These are phyloP conservation scores for Saccharata proteae DNA, from an alignment of 2,329 filamentous ascomycete genomes.

Conservation along the genomic window DNA sequence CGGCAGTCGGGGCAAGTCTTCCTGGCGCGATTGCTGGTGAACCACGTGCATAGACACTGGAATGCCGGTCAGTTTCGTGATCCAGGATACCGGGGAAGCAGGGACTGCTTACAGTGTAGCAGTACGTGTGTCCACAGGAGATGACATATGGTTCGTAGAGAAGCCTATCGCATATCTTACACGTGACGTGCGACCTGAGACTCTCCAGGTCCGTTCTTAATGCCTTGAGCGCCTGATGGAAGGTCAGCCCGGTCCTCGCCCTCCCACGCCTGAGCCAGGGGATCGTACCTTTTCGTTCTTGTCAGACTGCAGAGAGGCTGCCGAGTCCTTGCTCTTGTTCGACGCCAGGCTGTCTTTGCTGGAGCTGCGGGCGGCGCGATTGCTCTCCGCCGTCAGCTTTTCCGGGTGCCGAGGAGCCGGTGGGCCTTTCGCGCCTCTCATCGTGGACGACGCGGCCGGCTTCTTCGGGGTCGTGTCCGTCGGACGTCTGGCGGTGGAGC, in stretches of 20 bases:
- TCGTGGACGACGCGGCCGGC: constrained; percentile 2
- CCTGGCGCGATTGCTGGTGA: constrained; percentile 39
- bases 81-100: constrained; percentile 19
- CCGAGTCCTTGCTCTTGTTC: constrained; percentile 22
- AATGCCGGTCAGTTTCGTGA: constrained; percentile 18
- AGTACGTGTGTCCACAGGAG: constrained; percentile 59
- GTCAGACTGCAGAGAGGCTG: constrained; percentile 20
- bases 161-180: constrained; percentile 56
- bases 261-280: background rate
- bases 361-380: constrained; percentile 19
- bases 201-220: constrained; percentile 43
- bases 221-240: constrained; percentile 25
- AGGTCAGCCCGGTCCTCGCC: constrained; percentile 13
- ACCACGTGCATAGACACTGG: constrained; percentile 47
- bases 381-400: constrained; percentile 18
- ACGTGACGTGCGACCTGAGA: constrained; percentile 49
- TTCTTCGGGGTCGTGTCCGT: constrained; percentile 7
- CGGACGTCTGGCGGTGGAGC: constrained; percentile 1
- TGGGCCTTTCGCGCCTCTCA: constrained; percentile 1
- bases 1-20: constrained; percentile 61
- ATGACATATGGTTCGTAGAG: constrained; percentile 60
- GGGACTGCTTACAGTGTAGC: constrained; percentile 44
- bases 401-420: constrained; percentile 14
- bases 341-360: constrained; percentile 28
- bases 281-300: constrained; percentile 23